These are phyloP conservation scores for Talaromyces albobiverticillius DNA, from an alignment of 2,329 filamentous ascomycete species.

Conservation along the genomic window DNA sequence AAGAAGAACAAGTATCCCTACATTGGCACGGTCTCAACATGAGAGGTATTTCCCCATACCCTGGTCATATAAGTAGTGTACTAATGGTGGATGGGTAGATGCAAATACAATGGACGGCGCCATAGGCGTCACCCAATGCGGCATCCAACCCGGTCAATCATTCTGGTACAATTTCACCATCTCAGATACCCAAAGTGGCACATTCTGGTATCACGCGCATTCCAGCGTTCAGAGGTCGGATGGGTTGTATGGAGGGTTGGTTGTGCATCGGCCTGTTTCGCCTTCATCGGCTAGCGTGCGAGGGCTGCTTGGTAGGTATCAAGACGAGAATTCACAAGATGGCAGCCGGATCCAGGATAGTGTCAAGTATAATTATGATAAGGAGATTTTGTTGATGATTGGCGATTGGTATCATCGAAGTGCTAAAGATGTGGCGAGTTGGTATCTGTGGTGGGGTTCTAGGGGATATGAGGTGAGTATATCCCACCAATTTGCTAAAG, in stretches of 20 bases:
- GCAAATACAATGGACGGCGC: conserved; percentile 40
- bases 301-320: background rate
- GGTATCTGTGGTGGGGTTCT: conserved; percentile 43
- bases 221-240: conserved; percentile 42
- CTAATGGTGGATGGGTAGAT: conserved; percentile 7
- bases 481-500: background rate
- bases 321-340: background rate
- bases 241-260: conserved; percentile 47
- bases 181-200: conserved; percentile 38
- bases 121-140: conserved; percentile 63
- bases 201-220: conserved; percentile 52
- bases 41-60: conserved; percentile 32
- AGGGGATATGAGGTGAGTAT: conserved; percentile 43
- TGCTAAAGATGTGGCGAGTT: conserved; percentile 40
- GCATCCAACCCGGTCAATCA: conserved; percentile 58
- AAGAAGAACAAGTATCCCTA: conserved; percentile 38
- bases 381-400: conserved; percentile 46
- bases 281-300: background rate
- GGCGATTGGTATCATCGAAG: conserved; percentile 51
- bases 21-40: conserved; percentile 51
- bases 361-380: conserved; percentile 27
- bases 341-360: conserved; percentile 5
- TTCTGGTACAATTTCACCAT: conserved; percentile 44
- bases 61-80: no score
- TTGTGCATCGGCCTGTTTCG: conserved; percentile 42